Evolutionary conservation across 2,329 filamentous ascomycete genomes (phyloP).

Genomic region (Pyrenochaeta sp.): DNA sequence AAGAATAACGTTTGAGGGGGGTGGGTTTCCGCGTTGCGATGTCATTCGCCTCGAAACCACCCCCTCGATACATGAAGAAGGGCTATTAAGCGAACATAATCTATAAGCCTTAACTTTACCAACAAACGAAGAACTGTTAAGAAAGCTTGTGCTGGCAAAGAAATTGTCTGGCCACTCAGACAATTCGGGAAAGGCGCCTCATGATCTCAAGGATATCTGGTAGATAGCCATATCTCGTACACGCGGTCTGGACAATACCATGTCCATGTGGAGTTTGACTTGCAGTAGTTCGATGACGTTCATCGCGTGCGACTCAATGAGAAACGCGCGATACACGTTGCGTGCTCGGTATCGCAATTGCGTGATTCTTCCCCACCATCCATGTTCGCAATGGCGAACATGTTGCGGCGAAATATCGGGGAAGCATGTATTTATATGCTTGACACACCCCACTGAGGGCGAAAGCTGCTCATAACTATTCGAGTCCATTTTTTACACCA

Average conservation of each 20-base stretch:
- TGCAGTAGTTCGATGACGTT: neutral
- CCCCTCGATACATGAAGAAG: no score
- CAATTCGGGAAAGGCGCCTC: no score
- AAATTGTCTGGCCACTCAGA: no score
- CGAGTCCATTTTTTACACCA: neutral
- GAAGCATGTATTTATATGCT: neutral
- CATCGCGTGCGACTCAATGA: neutral
- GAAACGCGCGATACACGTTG: slow-evolving; percentile 3
- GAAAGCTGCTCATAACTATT: neutral
- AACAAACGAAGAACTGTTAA: no score
- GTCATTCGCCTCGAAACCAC: no score
- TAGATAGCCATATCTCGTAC: neutral
- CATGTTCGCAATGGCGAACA: neutral
- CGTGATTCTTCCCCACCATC: slow-evolving; percentile 15
- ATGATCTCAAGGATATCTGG: no score
- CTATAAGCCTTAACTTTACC: no score
- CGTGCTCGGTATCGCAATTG: slow-evolving; percentile 11
- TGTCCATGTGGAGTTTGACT: neutral
- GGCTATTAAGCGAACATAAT: no score
- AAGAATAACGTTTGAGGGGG: no score
- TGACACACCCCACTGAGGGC: neutral
- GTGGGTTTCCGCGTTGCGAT: no score
- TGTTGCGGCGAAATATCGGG: neutral
- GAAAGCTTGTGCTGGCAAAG: no score
- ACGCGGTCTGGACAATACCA: neutral